A percentile compares a stretch with the other conserved stretches of the same genome.
Evolutionary conservation across 192 early-diverging fungal species (phyloP).

Genomic region (Lunasporangiospora selenospora): DNA sequence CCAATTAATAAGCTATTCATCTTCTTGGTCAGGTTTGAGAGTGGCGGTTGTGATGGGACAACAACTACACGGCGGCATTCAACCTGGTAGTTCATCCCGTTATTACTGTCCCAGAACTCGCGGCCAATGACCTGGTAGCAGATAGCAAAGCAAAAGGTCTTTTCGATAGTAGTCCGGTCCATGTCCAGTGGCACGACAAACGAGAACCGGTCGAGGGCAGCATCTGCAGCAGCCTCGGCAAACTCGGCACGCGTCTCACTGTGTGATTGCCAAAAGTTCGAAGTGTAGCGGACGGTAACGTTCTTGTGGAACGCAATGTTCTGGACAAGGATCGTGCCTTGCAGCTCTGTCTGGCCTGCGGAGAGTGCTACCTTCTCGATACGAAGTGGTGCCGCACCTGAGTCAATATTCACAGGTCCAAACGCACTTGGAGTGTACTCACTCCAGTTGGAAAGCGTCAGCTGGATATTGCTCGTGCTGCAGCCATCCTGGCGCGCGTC

Average conservation of each 20-base stretch:
- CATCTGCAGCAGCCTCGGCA: slow-evolving; percentile 58
- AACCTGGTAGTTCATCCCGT: slow-evolving; percentile 83
- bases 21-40: slow-evolving; percentile 19
- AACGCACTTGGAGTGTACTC: slow-evolving; percentile 21
- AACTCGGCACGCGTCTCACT: slow-evolving; percentile 72
- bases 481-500: slow-evolving; percentile 12
- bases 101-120: slow-evolving; percentile 97
- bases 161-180: slow-evolving; percentile 44
- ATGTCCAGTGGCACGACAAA: slow-evolving; percentile 64
- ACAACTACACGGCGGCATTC: slow-evolving; percentile 43
- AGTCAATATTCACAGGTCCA: slow-evolving; percentile 30
- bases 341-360: slow-evolving; percentile 59
- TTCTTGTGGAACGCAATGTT: slow-evolving; percentile 89
- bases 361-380: slow-evolving; percentile 63
- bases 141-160: slow-evolving; percentile 66
- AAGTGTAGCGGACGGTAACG: slow-evolving; percentile 82
- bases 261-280: slow-evolving; percentile 81
- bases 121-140: slow-evolving; percentile 71
- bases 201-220: slow-evolving; percentile 75
- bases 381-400: slow-evolving; percentile 52
- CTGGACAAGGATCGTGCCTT: slow-evolving; percentile 76
- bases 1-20: slow-evolving; percentile 25
- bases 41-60: neutral
- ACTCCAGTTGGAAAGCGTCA: slow-evolving; percentile 49
- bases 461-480: slow-evolving; percentile 37